These are phyloP conservation scores for Vitis rupestris DNA, from an alignment of 164 flowering plant genomes.

Conservation along the genomic window DNA sequence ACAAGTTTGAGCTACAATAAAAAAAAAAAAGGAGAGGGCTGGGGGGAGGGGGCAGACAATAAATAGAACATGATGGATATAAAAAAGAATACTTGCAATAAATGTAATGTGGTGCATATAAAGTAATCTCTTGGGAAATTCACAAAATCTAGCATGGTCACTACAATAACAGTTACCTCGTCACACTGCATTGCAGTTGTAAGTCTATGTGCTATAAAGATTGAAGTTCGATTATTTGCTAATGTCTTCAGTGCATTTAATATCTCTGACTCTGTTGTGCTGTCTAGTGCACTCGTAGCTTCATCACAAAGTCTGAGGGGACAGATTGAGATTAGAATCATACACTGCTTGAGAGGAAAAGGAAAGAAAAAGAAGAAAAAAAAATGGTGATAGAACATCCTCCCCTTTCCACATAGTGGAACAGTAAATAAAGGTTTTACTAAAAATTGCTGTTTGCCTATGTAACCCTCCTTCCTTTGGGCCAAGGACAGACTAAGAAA, in stretches of 20 bases:
- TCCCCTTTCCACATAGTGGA: background rate
- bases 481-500: no score
- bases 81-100: no score
- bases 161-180: conserved; percentile 46
- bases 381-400: background rate
- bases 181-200: conserved; percentile 99
- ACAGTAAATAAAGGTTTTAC: no score
- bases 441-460: no score
- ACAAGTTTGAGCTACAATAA: no score
- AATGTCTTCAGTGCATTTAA: conserved; percentile 79
- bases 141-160: background rate
- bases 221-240: conserved; percentile 72
- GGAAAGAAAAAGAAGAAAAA: no score
- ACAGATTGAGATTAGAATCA: background rate
- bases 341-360: background rate
- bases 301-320: conserved; percentile 85
- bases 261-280: conserved; percentile 96
- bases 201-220: conserved; percentile 94
- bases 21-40: no score
- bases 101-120: no score
- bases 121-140: background rate
- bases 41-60: no score
- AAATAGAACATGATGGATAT: no score
- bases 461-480: no score
- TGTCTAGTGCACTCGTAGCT: conserved; percentile 99